Evolutionary conservation across 2,329 filamentous ascomycete genomes (phyloP).

Genomic region (Byssothecium circinans): DNA sequence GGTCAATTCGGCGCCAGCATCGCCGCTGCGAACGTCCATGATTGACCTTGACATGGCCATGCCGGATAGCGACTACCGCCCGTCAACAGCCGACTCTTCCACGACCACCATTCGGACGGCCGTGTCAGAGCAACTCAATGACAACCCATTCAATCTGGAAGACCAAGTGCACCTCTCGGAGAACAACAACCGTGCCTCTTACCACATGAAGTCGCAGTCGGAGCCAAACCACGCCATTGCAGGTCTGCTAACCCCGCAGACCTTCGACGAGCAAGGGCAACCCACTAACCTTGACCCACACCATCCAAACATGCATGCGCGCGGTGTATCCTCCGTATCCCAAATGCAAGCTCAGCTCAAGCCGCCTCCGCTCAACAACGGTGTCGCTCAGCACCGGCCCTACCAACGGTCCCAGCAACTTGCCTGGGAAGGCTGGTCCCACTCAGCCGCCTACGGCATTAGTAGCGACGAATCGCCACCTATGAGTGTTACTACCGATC

Average conservation of each 20-base stretch:
- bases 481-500: conserved; percentile 34
- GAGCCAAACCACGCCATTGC: conserved; percentile 44
- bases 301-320: conserved; percentile 34
- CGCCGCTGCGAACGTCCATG: conserved; percentile 47
- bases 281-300: conserved; percentile 33
- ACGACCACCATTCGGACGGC: conserved; percentile 37
- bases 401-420: conserved; percentile 33
- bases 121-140: conserved; percentile 45
- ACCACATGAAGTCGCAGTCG: conserved; percentile 45
- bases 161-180: conserved; percentile 46
- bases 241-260: conserved; percentile 40
- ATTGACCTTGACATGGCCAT: conserved; percentile 48
- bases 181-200: conserved; percentile 43
- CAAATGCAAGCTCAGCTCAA: conserved; percentile 35
- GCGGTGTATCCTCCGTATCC: conserved; percentile 39
- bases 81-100: conserved; percentile 47
- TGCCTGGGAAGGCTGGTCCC: conserved; percentile 39
- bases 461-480: conserved; percentile 33
- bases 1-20: conserved; percentile 35
- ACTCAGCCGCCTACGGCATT: conserved; percentile 34
- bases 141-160: conserved; percentile 55
- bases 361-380: conserved; percentile 22
- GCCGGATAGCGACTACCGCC: conserved; percentile 43
- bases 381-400: conserved; percentile 19
- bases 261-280: conserved; percentile 39